These are phyloP conservation scores for Pelargonium myrrhifolium DNA, from an alignment of 441 rosid genomes.

Conservation along the genomic window DNA sequence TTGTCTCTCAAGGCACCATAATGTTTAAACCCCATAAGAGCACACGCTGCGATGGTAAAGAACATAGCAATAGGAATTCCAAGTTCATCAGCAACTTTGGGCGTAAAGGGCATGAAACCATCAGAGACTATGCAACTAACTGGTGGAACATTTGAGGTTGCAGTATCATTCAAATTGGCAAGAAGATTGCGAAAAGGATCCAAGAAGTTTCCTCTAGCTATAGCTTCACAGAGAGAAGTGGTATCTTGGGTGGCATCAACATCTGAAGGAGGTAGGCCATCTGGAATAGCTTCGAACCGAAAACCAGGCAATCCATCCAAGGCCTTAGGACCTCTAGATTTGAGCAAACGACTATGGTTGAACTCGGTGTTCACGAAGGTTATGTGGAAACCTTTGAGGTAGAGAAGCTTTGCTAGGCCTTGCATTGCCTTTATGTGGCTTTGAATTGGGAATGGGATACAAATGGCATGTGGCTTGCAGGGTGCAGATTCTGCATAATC, in stretches of 20 bases:
- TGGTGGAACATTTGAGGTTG: conserved; percentile 10
- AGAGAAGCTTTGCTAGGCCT: conserved; percentile 26
- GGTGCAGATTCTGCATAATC: too few relatives aligned
- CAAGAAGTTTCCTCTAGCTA: conserved; percentile 15
- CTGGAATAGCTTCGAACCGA: conserved; percentile 25
- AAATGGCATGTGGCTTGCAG: conserved; percentile 22
- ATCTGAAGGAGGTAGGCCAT: conserved; percentile 16
- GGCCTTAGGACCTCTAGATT: conserved; percentile 22
- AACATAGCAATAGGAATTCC: conserved; percentile 19
- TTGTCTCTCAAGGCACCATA: not conserved
- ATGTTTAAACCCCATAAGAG: not conserved
- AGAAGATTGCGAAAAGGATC: conserved; percentile 21
- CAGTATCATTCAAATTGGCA: conserved; percentile 12
- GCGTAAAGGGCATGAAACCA: conserved; percentile 18
- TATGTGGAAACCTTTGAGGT: conserved; percentile 25
- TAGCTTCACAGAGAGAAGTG: too few relatives aligned
- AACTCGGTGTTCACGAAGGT: conserved; percentile 29
- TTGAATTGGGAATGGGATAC: conserved; percentile 28
- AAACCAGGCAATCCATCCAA: conserved; percentile 20
- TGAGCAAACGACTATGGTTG: conserved; percentile 22
- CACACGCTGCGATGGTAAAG: not conserved
- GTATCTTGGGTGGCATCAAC: too few relatives aligned
- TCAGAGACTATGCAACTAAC: conserved; percentile 26
- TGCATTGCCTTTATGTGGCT: conserved; percentile 34
- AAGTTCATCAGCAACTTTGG: conserved; percentile 21